phyloP scores from a whole-genome alignment of 345 rosid genomes.

The Eutrema japonicum region DNA sequence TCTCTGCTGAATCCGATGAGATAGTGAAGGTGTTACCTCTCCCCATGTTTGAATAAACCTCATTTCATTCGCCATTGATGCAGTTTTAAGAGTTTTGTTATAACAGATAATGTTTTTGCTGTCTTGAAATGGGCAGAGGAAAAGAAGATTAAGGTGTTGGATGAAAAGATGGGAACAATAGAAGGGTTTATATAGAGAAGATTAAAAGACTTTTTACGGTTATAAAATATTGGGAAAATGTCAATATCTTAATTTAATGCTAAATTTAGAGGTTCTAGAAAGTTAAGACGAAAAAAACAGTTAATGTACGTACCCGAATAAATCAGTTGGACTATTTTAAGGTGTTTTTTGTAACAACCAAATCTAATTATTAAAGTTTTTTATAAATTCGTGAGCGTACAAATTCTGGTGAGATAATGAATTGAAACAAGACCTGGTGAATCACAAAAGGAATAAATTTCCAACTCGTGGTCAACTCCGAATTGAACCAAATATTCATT shows the following conservation, averaged over 20 bases:
- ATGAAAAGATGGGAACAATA: slow-evolving; percentile 6
- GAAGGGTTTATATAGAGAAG: slow-evolving; percentile 21
- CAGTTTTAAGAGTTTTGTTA: slow-evolving; percentile 6
- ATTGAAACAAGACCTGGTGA: too few relatives aligned
- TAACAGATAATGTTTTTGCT: background rate
- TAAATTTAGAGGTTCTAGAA: slow-evolving; percentile 35
- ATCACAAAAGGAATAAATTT: too few relatives aligned
- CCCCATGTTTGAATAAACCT: slow-evolving; percentile 49
- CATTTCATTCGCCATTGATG: slow-evolving; percentile 47
- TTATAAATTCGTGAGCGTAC: too few relatives aligned
- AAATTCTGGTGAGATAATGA: too few relatives aligned
- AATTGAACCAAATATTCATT: too few relatives aligned
- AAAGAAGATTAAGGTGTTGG: slow-evolving; percentile 9
- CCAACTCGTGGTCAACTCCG: too few relatives aligned
- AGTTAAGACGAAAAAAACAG: background rate
- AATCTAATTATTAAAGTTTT: background rate
- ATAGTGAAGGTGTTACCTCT: slow-evolving; percentile 47
- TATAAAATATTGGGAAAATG: slow-evolving; percentile 3
- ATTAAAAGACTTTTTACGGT: slow-evolving; percentile 30
- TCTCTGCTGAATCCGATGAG: slow-evolving; percentile 38
- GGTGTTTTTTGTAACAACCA: background rate
- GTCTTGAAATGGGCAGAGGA: slow-evolving; percentile 10
- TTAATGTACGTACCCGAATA: slow-evolving; percentile 8
- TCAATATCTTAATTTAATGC: slow-evolving; percentile 23
- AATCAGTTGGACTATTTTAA: background rate